phyloP scores from a whole-genome alignment of 257 asterid species.

The Craterostigma plantagineum region DNA sequence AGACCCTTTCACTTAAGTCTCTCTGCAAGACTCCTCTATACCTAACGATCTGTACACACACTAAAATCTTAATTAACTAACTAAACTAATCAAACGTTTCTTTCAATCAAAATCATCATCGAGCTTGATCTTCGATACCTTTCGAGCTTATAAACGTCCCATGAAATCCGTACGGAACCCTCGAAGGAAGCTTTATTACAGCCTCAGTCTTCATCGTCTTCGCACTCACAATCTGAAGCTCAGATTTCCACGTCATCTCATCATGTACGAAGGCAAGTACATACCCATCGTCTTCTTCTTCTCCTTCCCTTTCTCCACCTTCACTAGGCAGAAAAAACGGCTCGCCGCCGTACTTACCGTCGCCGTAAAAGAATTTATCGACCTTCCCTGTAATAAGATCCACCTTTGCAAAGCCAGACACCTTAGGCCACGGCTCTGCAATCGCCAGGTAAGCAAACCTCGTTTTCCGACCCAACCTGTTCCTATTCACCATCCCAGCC shows the following conservation, averaged over 20 bases:
- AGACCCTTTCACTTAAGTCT: constrained; percentile 8
- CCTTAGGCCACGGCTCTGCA: constrained; percentile 78
- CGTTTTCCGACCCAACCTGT: constrained; percentile 41
- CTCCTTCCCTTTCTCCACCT: constrained; percentile 3
- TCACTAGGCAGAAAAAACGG: constrained; percentile 40
- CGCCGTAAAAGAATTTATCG: constrained; percentile 28
- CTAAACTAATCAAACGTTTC: too few relatives aligned
- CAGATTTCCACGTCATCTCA: constrained; percentile 39
- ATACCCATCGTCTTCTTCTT: constrained; percentile 42
- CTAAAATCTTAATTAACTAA: too few relatives aligned
- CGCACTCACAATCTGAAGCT: constrained; percentile 45
- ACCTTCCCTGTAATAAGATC: constrained; percentile 33
- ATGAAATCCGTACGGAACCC: constrained; percentile 81
- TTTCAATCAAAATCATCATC: not conserved
- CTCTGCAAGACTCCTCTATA: constrained; percentile 25
- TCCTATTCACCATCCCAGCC: constrained; percentile 67
- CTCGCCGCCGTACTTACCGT: constrained; percentile 39
- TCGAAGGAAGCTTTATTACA: constrained; percentile 34
- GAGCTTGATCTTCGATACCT: constrained; percentile 29
- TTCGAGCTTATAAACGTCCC: constrained; percentile 44
- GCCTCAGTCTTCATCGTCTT: constrained; percentile 33
- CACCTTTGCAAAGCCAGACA: constrained; percentile 53
- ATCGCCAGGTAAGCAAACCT: constrained; percentile 36
- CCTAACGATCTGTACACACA: constrained; percentile 11
- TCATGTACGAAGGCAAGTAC: constrained; percentile 38